A percentile compares a stretch with the other conserved stretches of the same genome.
Conservation (phyloP, 2,329 filamentous ascomycete species). For the Fusarium sp. region DNA sequence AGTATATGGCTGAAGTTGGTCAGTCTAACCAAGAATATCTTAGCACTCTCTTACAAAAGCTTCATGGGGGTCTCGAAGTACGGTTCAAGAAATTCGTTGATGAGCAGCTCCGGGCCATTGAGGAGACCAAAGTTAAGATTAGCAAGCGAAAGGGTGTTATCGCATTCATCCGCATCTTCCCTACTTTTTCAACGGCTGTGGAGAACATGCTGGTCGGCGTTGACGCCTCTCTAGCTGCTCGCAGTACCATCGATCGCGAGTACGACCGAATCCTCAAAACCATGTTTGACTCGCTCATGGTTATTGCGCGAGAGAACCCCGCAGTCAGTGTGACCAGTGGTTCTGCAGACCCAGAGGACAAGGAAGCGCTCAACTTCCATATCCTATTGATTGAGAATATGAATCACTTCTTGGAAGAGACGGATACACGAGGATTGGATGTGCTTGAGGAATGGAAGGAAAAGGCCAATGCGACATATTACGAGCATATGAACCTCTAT, state of each 20-base stretch:
- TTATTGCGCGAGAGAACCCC: slow-evolving; percentile 84
- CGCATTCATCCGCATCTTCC: slow-evolving; percentile 94
- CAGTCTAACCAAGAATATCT: slow-evolving; percentile 96
- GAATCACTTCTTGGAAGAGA: slow-evolving; percentile 96
- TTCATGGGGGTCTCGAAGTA: slow-evolving; percentile 80
- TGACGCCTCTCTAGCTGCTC: slow-evolving; percentile 72
- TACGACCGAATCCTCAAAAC: slow-evolving; percentile 91
- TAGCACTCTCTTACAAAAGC: slow-evolving; percentile 81
- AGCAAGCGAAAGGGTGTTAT: slow-evolving; percentile 99
- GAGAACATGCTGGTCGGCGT: slow-evolving; percentile 83
- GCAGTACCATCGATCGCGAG: slow-evolving; percentile 85
- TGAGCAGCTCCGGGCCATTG: slow-evolving; percentile 94
- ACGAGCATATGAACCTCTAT: slow-evolving; percentile 90
- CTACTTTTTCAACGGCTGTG: slow-evolving; percentile 83
- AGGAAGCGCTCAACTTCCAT: slow-evolving; percentile 97
- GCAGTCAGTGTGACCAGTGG: slow-evolving; percentile 61
- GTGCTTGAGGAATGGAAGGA: slow-evolving; percentile 88
- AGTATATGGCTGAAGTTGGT: slow-evolving; percentile 82
- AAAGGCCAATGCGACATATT: slow-evolving; percentile 82
- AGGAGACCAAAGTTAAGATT: slow-evolving; percentile 98
- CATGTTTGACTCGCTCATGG: slow-evolving; percentile 97
- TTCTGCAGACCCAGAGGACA: slow-evolving; percentile 81
- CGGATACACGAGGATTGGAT: slow-evolving; percentile 80
- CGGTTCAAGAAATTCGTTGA: slow-evolving; percentile 92
- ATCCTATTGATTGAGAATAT: slow-evolving; percentile 98